These are phyloP conservation scores for Fusarium sp. DNA, from an alignment of 2,329 filamentous ascomycete genomes.

Conservation along the genomic window DNA sequence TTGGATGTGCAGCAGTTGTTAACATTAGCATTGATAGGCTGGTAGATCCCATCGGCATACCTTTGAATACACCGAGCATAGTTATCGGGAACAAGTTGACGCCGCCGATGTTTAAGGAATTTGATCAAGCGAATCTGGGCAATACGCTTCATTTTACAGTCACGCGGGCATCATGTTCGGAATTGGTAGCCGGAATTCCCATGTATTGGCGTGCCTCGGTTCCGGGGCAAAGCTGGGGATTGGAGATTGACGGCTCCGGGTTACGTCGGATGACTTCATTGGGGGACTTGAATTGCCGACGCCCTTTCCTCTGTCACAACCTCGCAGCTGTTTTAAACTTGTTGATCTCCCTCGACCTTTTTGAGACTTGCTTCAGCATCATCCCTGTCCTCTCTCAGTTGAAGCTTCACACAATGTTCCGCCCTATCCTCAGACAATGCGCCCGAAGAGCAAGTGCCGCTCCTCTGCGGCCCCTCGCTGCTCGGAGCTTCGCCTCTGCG, in stretches of 20 bases:
- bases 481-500: conserved; percentile 52
- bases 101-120: conserved; percentile 16
- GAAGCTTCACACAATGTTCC: conserved; percentile 43
- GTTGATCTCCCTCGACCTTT: conserved; percentile 5
- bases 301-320: conserved; percentile 26
- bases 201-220: conserved; percentile 26
- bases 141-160: conserved; percentile 20
- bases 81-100: conserved; percentile 18
- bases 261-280: conserved; percentile 48
- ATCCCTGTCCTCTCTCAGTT: neutral
- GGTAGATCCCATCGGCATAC: conserved; percentile 30
- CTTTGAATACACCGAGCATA: conserved; percentile 20
- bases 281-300: conserved; percentile 38
- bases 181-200: conserved; percentile 9
- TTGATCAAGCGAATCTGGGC: conserved; percentile 7
- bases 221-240: conserved; percentile 44
- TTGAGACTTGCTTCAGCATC: neutral
- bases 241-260: conserved; percentile 40
- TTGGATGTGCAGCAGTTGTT: conserved; percentile 20
- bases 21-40: conserved; percentile 16
- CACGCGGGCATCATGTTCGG: conserved; percentile 7
- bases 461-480: conserved; percentile 42
- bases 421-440: conserved; percentile 47
- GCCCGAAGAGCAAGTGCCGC: conserved; percentile 39
- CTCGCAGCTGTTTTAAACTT: conserved; percentile 35